Base-by-base conservation (phyloP, 345 rosid genomes). In the Eucalyptus grandis region DNA sequence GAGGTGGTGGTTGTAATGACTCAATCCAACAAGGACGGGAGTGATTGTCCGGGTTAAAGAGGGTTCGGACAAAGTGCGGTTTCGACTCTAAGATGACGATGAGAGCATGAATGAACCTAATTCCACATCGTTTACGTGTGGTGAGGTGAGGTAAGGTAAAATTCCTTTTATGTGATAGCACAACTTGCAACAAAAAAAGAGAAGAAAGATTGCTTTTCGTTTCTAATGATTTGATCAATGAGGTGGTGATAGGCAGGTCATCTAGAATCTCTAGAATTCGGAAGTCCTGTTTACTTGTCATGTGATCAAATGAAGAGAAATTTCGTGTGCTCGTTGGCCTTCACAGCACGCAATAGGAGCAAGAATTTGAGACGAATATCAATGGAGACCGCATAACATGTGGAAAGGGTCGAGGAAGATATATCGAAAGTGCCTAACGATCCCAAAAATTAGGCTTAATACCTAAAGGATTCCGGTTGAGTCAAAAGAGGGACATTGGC, bases 11-110 rank as follows among this genome's bases (percentile, higher is more conserved):
- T 4, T 53, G 26, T 53, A 8, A 53, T 19, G 58, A 21, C 26
- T 3, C 4, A 0, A 7, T 53, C 58, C 26, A 21, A 8, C 11
- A 4, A 53, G 26, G 58, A 53, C 1, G 1, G 26, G 24, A 53
- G 58, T 53, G 58, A 53, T 19, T 1, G 11, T 8, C 10, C 11
- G 24, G 24, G 10, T 53, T 53, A 53, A 8, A 9, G 58, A 19
- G 58, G 5, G 58, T 21, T 53, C 58, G 2, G 58, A 8, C 24
- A 53, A 53, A 53, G 10, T 21, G 26, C 2, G 26, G 0, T 19
- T 53, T 53, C 58, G 2, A 53, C 11, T 21, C 26, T 53, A 53
- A 21, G 26, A 53, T 21, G 11, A 53, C 5, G 11, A 53, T 21
- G 1, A 21, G 26, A 53, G 58, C 26, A 53, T 8, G 10, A 53